Conservation (phyloP, 2,329 filamentous ascomycete genomes). For the Penicillium janthinellum region DNA sequence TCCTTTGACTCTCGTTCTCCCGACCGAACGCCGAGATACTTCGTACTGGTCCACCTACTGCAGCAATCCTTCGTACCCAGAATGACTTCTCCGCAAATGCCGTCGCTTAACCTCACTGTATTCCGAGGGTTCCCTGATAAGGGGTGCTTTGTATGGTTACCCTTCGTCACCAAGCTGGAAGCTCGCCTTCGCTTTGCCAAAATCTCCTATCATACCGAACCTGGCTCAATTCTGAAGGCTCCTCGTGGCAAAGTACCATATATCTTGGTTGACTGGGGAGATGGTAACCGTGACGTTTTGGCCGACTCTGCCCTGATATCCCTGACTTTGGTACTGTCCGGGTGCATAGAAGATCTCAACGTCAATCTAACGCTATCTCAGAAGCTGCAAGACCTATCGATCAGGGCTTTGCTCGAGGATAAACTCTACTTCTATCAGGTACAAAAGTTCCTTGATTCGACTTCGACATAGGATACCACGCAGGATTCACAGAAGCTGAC, state of each 20-base stretch:
- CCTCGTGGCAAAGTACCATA: constrained; percentile 66
- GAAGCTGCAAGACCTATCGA: constrained; percentile 53
- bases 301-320: constrained; percentile 61
- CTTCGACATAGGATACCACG: too few species aligned
- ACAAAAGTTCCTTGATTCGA: background rate
- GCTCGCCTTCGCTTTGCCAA: constrained; percentile 59
- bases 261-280: constrained; percentile 38
- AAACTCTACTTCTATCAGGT: constrained; percentile 61
- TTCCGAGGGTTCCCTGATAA: constrained; percentile 53
- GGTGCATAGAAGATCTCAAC: constrained; percentile 54
- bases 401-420: constrained; percentile 61
- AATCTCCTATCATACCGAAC: constrained; percentile 50
- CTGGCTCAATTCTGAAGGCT: constrained; percentile 49
- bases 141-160: constrained; percentile 58
- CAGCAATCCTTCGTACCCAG: background rate
- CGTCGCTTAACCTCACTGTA: constrained; percentile 37
- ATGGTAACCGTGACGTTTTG: constrained; percentile 32
- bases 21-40: background rate
- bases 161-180: constrained; percentile 65
- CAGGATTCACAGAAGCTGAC: background rate
- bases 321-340: constrained; percentile 46
- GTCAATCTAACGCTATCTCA: constrained; percentile 41
- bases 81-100: background rate
- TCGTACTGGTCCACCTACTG: background rate
- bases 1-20: background rate